Base-by-base conservation (phyloP, 768 basidiomycete species). In the Tephrocybe sp. region DNA sequence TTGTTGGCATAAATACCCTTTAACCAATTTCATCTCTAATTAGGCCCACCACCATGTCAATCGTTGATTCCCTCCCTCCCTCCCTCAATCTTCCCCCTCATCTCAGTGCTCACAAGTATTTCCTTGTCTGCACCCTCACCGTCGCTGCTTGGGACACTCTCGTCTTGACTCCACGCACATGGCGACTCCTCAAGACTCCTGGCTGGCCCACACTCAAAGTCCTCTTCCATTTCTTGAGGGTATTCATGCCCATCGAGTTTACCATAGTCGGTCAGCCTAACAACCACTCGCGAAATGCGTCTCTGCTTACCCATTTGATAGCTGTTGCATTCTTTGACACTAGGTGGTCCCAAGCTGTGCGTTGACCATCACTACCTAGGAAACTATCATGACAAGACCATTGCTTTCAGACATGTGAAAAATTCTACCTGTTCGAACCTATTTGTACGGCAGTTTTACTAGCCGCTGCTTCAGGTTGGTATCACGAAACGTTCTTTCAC, bases 101-200 rank as follows among this genome's bases (percentile, higher is more conserved):
- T 65, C 76, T 92, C 32, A 82, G 79, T 26, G 90, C 90, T 0
- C 90, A 92, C 76, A 92, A 92, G 68, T 93, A 93, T 60, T 91
- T 92, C 65, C 81, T 89, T 41, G 91, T 92, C 56, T 93, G 90
- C 73, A 89, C 90, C 0, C 81, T 93, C 55, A 93, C 90, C 48
- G 88, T 93, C 49, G 87, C 89, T 0, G 90, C 90, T 6, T 92
- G 91, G 90, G 90, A 93, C 61, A 84, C 89, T 32, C 82, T 93
- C 60, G 90, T 93, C 32, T 79, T 93, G 43, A 85, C 84, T 8
- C 90, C 90, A 0, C 72, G 90, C 48, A 83, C 85, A 41, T 92
- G 84, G 80, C 79, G 84, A 23, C 81, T 93, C 51, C 64, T 83
- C 54, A 80, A 78, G 58, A 71, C 76, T 10, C 72, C 77, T 20